Evolutionary conservation across 345 rosid genomes (phyloP).

Genomic region (Sisymbrium altissimum): DNA sequence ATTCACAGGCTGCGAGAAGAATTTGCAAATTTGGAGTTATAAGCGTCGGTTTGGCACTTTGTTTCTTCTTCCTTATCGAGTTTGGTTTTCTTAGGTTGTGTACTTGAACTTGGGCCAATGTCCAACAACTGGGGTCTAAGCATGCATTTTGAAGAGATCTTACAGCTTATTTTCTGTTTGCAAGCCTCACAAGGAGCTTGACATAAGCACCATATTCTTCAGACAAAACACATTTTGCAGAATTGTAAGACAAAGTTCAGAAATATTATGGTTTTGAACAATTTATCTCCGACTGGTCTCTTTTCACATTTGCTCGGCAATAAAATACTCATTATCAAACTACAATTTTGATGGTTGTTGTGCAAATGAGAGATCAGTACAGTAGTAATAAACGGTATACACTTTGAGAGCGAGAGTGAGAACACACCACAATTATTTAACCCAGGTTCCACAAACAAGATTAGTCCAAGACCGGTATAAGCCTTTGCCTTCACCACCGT

Average conservation of each 20-base stretch:
- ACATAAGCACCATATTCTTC: too few relatives aligned
- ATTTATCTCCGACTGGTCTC: background rate
- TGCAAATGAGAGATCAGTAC: background rate
- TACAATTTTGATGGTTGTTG: conserved; percentile 6
- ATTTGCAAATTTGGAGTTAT: background rate
- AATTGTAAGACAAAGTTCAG: background rate
- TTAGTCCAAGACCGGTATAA: background rate
- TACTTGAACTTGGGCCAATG: too few relatives aligned
- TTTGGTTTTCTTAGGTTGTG: too few relatives aligned
- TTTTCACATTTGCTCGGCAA: background rate
- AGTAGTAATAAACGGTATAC: background rate
- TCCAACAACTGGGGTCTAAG: too few relatives aligned
- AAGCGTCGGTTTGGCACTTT: background rate
- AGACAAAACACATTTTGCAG: background rate
- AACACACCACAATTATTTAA: background rate
- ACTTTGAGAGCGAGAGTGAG: background rate
- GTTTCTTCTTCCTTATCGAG: too few relatives aligned
- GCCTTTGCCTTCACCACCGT: conserved; percentile 9
- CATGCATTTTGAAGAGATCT: too few relatives aligned
- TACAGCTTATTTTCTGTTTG: too few relatives aligned
- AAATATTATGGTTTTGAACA: background rate
- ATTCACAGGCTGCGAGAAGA: background rate
- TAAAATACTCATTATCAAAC: background rate
- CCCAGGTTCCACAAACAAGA: background rate
- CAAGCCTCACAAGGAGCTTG: too few relatives aligned